Conservation (phyloP, 2,329 filamentous ascomycete genomes). For the Alternaria tenuissima region DNA sequence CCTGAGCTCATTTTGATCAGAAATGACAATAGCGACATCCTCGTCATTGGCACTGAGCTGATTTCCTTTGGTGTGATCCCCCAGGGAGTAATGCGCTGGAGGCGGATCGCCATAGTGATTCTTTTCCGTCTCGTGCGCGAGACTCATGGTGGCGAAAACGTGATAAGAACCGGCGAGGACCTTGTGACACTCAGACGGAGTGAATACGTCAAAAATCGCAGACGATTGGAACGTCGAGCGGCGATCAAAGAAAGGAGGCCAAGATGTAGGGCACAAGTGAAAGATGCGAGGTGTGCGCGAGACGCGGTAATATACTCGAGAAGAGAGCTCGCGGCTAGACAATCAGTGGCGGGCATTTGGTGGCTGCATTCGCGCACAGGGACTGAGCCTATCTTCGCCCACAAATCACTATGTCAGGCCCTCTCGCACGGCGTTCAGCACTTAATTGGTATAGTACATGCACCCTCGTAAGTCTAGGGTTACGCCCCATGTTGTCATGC, state of each 20-base stretch:
- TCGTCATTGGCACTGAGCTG: not conserved
- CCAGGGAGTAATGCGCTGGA: not conserved
- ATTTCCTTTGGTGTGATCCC: not conserved
- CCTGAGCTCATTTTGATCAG: slow-evolving; percentile 4
- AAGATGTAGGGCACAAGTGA: not conserved
- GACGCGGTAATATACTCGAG: not conserved
- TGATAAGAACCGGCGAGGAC: not conserved
- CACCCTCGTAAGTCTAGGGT: not conserved
- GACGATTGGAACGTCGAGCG: not conserved
- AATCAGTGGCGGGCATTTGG: not conserved
- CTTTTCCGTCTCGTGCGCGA: slow-evolving; percentile 5
- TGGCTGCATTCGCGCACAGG: not conserved
- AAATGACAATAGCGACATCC: not conserved
- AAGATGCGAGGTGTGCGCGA: not conserved
- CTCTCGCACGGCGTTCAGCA: slow-evolving; percentile 2
- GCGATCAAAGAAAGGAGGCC: not conserved
- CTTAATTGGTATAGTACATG: slow-evolving; percentile 1
- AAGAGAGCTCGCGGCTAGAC: not conserved
- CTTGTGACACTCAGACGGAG: not conserved
- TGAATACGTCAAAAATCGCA: not conserved
- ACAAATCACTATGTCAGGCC: not conserved
- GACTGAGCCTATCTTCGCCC: not conserved
- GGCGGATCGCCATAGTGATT: not conserved
- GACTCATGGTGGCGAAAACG: not conserved
- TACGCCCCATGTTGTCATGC: not conserved